Evolutionary conservation across 2,329 filamentous ascomycete genomes (phyloP).

Genomic region (Claviceps africana): DNA sequence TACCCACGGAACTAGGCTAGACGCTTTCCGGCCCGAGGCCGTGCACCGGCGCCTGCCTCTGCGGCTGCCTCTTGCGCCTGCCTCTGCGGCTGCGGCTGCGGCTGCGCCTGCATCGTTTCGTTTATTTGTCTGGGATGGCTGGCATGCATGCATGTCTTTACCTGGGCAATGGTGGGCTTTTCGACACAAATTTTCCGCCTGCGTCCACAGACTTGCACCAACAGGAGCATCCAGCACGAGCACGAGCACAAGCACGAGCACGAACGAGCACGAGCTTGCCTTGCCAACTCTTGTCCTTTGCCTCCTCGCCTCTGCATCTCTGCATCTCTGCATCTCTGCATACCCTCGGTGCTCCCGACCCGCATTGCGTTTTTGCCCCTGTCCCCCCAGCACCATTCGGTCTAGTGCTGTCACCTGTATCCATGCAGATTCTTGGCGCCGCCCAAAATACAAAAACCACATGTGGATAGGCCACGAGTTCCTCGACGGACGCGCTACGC

Average conservation of each 20-base stretch:
- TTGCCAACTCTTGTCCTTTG: neutral
- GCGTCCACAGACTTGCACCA: neutral
- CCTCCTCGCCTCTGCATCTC: too few relatives aligned
- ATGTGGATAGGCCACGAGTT: neutral
- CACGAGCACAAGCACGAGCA: too few relatives aligned
- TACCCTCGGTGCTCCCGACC: neutral
- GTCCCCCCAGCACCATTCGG: neutral
- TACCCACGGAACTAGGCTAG: too few relatives aligned
- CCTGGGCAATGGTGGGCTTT: too few relatives aligned
- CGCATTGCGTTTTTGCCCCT: neutral
- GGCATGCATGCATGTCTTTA: too few relatives aligned
- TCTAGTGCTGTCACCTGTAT: neutral
- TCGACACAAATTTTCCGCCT: too few relatives aligned
- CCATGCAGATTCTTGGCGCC: neutral
- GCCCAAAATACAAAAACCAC: neutral
- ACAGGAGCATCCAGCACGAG: neutral
- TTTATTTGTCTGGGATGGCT: neutral
- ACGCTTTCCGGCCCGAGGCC: neutral
- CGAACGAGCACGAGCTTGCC: neutral
- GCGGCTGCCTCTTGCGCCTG: too few relatives aligned
- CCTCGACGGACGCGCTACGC: conserved; percentile 7
- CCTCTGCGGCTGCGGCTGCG: too few relatives aligned
- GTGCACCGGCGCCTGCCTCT: too few relatives aligned
- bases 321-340: too few relatives aligned
- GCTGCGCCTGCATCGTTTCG: too few relatives aligned